Percentiles rank a stretch among this genome's conserved stretches.
These are phyloP conservation scores for Geotrichum reessii DNA, from an alignment of 1,139 yeast species.

Conservation along the genomic window DNA sequence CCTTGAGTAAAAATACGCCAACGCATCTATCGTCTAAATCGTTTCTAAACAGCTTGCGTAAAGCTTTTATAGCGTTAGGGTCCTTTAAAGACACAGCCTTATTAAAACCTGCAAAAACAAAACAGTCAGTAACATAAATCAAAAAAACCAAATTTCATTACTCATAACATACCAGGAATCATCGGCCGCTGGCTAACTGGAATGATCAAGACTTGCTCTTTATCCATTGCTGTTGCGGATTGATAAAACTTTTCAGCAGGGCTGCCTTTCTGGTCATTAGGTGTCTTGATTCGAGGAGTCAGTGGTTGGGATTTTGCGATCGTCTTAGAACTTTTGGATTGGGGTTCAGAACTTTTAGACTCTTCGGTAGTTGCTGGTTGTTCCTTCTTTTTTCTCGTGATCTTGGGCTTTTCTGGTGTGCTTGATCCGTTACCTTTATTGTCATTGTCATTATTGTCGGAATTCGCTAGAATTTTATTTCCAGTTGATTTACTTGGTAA, in stretches of 20 bases:
- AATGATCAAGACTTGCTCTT: conserved; percentile 18
- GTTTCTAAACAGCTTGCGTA: conserved; percentile 63
- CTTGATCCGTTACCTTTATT: neutral
- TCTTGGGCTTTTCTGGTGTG: conserved; percentile 6
- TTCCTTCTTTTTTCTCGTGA: conserved; percentile 10
- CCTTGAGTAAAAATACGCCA: conserved; percentile 74
- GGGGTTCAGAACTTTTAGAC: neutral
- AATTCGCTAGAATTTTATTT: conserved; percentile 6
- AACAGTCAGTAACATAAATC: conserved; percentile 27
- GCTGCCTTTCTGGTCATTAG: conserved; percentile 11
- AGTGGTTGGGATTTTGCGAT: conserved; percentile 4
- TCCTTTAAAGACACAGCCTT: conserved; percentile 76
- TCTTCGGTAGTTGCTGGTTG: neutral
- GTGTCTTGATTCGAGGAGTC: conserved; percentile 12
- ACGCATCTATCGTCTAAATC: conserved; percentile 63
- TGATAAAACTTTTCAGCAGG: conserved; percentile 17
- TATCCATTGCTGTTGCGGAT: conserved; percentile 16
- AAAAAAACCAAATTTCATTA: conserved; percentile 21
- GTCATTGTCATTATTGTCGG: conserved; percentile 9
- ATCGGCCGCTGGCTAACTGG: neutral
- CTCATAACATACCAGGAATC: neutral
- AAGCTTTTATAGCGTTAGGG: conserved; percentile 75
- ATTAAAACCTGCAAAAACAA: conserved; percentile 43
- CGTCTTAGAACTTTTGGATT: neutral
- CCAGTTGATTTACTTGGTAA: neutral